phyloP scores from a whole-genome alignment of 768 basidiomycete genomes.

The Panellus pusillus region DNA sequence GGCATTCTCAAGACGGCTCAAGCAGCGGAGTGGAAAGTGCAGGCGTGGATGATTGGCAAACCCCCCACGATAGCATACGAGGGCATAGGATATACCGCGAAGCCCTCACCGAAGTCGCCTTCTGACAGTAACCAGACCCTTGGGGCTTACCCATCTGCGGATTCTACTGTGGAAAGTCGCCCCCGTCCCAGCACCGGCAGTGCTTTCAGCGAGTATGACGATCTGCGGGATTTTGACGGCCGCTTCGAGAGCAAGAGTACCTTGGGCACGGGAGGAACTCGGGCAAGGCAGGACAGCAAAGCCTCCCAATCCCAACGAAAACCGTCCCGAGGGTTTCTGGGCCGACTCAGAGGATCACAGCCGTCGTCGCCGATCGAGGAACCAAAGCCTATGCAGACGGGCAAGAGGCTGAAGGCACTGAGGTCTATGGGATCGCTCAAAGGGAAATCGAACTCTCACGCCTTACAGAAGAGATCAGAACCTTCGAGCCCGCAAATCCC shows the following conservation, averaged over 20 bases:
- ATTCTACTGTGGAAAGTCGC: slow-evolving; percentile 33
- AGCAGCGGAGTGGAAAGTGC: slow-evolving; percentile 95
- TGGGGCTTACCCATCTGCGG: slow-evolving; percentile 30
- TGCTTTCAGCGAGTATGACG: slow-evolving; percentile 84
- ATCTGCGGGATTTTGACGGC: slow-evolving; percentile 83
- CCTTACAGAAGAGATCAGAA: slow-evolving; percentile 36
- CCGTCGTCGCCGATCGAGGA: slow-evolving; percentile 45
- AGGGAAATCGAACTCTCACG: slow-evolving; percentile 42
- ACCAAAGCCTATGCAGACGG: slow-evolving; percentile 32
- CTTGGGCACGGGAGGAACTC: slow-evolving; percentile 45
- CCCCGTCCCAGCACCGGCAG: slow-evolving; percentile 72
- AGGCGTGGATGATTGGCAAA: slow-evolving; percentile 97
- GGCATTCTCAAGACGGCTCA: slow-evolving; percentile 92
- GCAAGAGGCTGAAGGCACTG: slow-evolving; percentile 67
- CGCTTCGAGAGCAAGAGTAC: slow-evolving; percentile 83
- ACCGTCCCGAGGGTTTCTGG: slow-evolving; percentile 66
- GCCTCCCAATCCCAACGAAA: slow-evolving; percentile 51
- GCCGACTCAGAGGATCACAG: slow-evolving; percentile 55
- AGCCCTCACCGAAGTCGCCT: slow-evolving; percentile 30
- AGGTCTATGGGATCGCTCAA: slow-evolving; percentile 83
- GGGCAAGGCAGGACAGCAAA: slow-evolving; percentile 36
- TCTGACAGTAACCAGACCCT: slow-evolving; percentile 28
- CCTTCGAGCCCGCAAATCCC: slow-evolving; percentile 51
- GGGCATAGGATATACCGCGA: slow-evolving; percentile 80
- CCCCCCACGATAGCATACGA: slow-evolving; percentile 82